These are phyloP conservation scores for Akanthomyces muscarius DNA, from an alignment of 2,329 filamentous ascomycete genomes.

Conservation along the genomic window DNA sequence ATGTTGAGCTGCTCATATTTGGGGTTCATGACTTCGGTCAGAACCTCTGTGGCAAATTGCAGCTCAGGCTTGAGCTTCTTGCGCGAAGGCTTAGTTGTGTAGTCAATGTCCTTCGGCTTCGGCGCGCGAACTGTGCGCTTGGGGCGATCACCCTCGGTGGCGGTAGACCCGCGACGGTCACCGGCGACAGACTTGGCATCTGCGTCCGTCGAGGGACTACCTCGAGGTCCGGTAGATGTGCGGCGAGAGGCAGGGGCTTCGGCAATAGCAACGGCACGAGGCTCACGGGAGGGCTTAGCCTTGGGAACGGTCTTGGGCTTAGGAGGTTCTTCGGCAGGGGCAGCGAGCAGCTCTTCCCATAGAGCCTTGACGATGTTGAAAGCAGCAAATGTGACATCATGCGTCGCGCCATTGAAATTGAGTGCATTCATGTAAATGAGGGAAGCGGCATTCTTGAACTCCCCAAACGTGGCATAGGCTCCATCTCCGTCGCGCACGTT, in stretches of 20 bases:
- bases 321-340: slow-evolving; percentile 50
- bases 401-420: slow-evolving; percentile 75
- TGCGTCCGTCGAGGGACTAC: slow-evolving; percentile 27
- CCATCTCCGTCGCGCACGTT: slow-evolving; percentile 64
- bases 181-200: slow-evolving; percentile 17
- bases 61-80: slow-evolving; percentile 88
- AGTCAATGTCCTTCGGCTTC: slow-evolving; percentile 86
- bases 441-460: slow-evolving; percentile 69
- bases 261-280: slow-evolving; percentile 26
- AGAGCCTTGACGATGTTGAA: slow-evolving; percentile 53
- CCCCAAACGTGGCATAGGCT: slow-evolving; percentile 63
- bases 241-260: slow-evolving; percentile 26
- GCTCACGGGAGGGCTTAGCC: slow-evolving; percentile 35
- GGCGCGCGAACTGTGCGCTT: slow-evolving; percentile 93
- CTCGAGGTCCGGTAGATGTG: slow-evolving; percentile 29
- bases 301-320: slow-evolving; percentile 50
- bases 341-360: slow-evolving; percentile 42
- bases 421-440: slow-evolving; percentile 76
- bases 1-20: slow-evolving; percentile 66
- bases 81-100: slow-evolving; percentile 68
- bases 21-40: slow-evolving; percentile 71
- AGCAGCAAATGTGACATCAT: slow-evolving; percentile 63
- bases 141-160: slow-evolving; percentile 65
- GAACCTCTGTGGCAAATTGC: slow-evolving; percentile 79
- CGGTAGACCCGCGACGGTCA: slow-evolving; percentile 29